A percentile compares a stretch with the other conserved stretches of the same genome.
These are phyloP conservation scores for Stagonosporopsis rhizophila DNA, from an alignment of 2,329 filamentous ascomycete species.

Conservation along the genomic window DNA sequence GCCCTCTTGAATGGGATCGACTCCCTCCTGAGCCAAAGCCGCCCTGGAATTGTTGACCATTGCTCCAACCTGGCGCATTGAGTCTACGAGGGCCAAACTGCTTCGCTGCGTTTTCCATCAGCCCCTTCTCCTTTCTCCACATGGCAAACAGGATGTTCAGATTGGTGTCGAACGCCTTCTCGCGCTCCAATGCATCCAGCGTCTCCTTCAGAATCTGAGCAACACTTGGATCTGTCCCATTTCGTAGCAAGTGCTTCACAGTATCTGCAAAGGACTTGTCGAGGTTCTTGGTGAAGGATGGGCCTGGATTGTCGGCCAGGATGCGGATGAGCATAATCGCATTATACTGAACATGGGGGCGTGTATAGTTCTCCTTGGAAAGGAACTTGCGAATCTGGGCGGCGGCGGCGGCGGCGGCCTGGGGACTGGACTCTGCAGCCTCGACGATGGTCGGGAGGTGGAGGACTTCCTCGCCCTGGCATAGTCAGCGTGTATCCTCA, in stretches of 20 bases:
- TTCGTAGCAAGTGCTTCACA: conserved; percentile 75
- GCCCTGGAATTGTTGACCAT: conserved; percentile 31
- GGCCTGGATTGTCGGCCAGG: conserved; percentile 87
- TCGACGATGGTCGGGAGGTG: conserved; percentile 95
- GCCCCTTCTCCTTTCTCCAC: conserved; percentile 80
- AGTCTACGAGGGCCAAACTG: conserved; percentile 50
- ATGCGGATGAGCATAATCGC: conserved; percentile 95
- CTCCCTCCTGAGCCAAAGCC: conserved; percentile 31
- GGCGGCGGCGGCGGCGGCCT: conserved; percentile 82
- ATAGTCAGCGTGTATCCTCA: conserved; percentile 21
- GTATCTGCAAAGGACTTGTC: conserved; percentile 83
- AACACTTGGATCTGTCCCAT: conserved; percentile 75
- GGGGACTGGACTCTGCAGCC: conserved; percentile 87
- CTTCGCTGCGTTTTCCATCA: conserved; percentile 56
- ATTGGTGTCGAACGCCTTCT: conserved; percentile 76
- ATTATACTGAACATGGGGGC: conserved; percentile 87
- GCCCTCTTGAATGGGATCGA: conserved; percentile 29
- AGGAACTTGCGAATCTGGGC: conserved; percentile 83
- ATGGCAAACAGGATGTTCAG: conserved; percentile 75
- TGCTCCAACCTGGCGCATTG: conserved; percentile 53
- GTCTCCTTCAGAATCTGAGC: conserved; percentile 89
- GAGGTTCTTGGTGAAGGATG: conserved; percentile 87
- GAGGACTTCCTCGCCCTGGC: conserved; percentile 84
- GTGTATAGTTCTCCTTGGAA: conserved; percentile 69
- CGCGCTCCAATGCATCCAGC: conserved; percentile 76